A percentile compares a stretch with the other conserved stretches of the same genome.
phyloP scores from a whole-genome alignment of 768 basidiomycete genomes.

The Russula abietina region DNA sequence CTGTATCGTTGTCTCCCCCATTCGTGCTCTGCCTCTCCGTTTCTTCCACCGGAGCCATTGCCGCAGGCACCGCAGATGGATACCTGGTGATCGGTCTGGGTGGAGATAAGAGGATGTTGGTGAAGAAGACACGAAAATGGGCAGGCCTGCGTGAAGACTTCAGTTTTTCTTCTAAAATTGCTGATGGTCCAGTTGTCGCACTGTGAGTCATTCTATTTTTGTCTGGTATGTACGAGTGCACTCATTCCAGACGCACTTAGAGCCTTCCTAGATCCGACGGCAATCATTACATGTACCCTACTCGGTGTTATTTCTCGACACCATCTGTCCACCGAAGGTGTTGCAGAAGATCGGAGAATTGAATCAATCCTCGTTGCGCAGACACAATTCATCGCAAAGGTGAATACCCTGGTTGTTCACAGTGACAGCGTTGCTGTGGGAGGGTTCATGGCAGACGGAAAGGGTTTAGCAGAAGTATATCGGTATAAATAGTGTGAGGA shows the following conservation, averaged over 20 bases:
- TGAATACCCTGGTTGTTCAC: conserved; percentile 53
- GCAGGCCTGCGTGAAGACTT: conserved; percentile 52
- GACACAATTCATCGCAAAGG: conserved; percentile 48
- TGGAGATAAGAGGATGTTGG: conserved; percentile 45
- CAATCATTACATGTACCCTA: conserved; percentile 53
- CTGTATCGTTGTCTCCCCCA: conserved; percentile 63
- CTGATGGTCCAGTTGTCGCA: conserved; percentile 69
- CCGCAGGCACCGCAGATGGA: conserved; percentile 73
- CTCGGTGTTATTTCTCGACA: conserved; percentile 53
- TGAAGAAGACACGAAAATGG: conserved; percentile 61
- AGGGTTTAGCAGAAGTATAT: conserved; percentile 43
- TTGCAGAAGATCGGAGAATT: conserved; percentile 36
- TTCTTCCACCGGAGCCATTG: conserved; percentile 53
- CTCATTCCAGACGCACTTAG: not conserved
- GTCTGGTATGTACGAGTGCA: not conserved
- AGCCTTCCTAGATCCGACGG: conserved; percentile 39
- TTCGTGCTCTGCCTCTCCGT: conserved; percentile 63
- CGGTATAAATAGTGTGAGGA: not conserved
- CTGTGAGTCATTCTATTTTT: conserved; percentile 41
- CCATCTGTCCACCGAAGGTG: conserved; percentile 38
- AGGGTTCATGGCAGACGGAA: conserved; percentile 52
- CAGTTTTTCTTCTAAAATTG: conserved; percentile 44
- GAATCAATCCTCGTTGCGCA: conserved; percentile 41
- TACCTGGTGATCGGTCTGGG: conserved; percentile 63
- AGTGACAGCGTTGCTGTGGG: conserved; percentile 50